phyloP scores from a whole-genome alignment of 2,329 filamentous ascomycete genomes.

The Pochonia chlamydosporia region DNA sequence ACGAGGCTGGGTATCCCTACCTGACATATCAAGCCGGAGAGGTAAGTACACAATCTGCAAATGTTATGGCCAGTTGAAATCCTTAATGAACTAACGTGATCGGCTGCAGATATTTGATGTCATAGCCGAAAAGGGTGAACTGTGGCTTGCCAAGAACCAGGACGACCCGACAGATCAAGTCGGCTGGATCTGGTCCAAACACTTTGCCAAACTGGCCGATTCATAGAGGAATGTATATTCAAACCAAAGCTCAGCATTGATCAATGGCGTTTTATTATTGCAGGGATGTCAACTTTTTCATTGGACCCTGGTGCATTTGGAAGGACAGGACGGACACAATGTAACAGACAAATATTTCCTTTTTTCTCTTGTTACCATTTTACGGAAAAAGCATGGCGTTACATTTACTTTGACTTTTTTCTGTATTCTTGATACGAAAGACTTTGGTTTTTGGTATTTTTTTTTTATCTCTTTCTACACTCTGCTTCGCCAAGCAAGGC shows the following conservation, averaged over 20 bases:
- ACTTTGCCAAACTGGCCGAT: constrained; percentile 71
- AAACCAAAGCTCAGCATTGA: background rate
- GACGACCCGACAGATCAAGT: constrained; percentile 75
- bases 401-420: background rate
- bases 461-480: too few species aligned
- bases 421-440: background rate
- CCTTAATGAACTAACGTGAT: constrained; percentile 4
- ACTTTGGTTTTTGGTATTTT: background rate
- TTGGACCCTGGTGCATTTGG: background rate
- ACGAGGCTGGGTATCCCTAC: constrained; percentile 93
- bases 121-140: constrained; percentile 91
- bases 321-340: constrained; percentile 2
- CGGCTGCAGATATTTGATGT: constrained; percentile 71
- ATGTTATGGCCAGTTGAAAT: too few species aligned
- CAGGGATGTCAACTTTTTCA: background rate
- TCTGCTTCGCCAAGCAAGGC: background rate
- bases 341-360: background rate
- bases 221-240: constrained; percentile 19
- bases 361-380: background rate
- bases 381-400: background rate
- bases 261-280: background rate
- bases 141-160: constrained; percentile 97
- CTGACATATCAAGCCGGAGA: constrained; percentile 93
- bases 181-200: constrained; percentile 99
- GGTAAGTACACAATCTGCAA: constrained; percentile 46